phyloP scores from a whole-genome alignment of 129 eudicot genomes.

The Tanacetum coccineum region DNA sequence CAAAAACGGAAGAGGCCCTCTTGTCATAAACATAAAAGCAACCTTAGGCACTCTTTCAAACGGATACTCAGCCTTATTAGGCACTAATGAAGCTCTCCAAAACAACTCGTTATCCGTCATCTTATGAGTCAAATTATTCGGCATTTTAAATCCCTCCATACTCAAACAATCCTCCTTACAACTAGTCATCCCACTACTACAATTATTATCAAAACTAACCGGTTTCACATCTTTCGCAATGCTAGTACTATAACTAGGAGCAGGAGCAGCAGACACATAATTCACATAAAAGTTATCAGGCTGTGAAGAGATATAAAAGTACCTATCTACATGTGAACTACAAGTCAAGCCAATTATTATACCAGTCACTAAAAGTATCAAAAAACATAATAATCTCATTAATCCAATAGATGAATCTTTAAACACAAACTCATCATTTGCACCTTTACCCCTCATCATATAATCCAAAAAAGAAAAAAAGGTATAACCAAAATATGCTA shows the following conservation, averaged over 20 bases:
- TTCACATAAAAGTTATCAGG: slow-evolving; percentile 34
- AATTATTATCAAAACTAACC: slow-evolving; percentile 15
- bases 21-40: slow-evolving; percentile 89
- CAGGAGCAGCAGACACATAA: slow-evolving; percentile 31
- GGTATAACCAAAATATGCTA: background rate
- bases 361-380: slow-evolving; percentile 68
- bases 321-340: slow-evolving; percentile 65
- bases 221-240: slow-evolving; percentile 11
- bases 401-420: slow-evolving; percentile 60
- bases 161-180: slow-evolving; percentile 56
- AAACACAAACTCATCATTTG: slow-evolving; percentile 52
- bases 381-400: slow-evolving; percentile 35
- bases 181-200: slow-evolving; percentile 18
- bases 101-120: slow-evolving; percentile 76
- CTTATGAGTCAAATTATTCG: slow-evolving; percentile 48
- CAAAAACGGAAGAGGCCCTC: slow-evolving; percentile 86
- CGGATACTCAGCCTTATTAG: slow-evolving; percentile 60
- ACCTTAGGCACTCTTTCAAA: slow-evolving; percentile 75
- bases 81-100: slow-evolving; percentile 97
- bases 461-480: background rate
- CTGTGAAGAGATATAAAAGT: slow-evolving; percentile 50
- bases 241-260: slow-evolving; percentile 22
- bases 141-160: slow-evolving; percentile 45
- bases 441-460: slow-evolving; percentile 53
- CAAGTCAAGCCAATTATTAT: slow-evolving; percentile 64